Conservation (phyloP, 139 green algal species). For the Tetraselmis striata region DNA sequence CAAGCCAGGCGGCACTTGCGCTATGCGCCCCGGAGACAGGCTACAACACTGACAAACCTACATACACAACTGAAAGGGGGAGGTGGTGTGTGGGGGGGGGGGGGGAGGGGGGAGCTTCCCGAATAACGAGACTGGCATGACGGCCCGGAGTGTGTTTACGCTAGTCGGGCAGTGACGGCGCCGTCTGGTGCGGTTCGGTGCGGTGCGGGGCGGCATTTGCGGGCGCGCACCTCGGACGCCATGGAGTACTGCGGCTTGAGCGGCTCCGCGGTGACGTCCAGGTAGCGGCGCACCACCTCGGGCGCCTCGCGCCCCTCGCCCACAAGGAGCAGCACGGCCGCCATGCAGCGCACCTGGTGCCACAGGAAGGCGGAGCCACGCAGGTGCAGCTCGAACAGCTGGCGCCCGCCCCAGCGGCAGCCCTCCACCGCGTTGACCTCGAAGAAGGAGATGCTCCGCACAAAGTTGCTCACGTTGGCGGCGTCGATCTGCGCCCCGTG, state of each 20-base stretch:
- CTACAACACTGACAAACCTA: too few species aligned
- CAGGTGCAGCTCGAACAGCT: constrained; percentile 44
- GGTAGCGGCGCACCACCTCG: constrained; percentile 52
- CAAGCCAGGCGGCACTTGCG: too few species aligned
- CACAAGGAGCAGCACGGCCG: constrained; percentile 85
- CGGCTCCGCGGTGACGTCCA: constrained; percentile 56
- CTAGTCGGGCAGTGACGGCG: too few species aligned
- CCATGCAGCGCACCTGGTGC: constrained; percentile 93
- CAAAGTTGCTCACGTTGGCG: constrained; percentile 50
- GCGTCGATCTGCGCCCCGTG: constrained; percentile 29
- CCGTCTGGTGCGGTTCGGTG: too few species aligned
- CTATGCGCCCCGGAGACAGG: too few species aligned
- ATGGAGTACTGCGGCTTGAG: constrained; percentile 81
- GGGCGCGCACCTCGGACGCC: constrained; percentile 50
- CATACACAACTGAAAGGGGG: too few species aligned
- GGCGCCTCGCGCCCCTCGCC: constrained; percentile 70
- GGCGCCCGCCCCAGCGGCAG: neutral
- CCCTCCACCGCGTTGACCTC: constrained; percentile 15
- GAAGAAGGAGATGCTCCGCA: constrained; percentile 49
- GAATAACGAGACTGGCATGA: too few species aligned
- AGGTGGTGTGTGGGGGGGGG: too few species aligned
- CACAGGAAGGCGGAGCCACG: constrained; percentile 77
- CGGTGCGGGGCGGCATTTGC: neutral
- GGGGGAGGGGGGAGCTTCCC: too few species aligned
- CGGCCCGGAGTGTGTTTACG: too few species aligned